Percentiles rank a stretch among this genome's conserved stretches.
Conservation (phyloP, 2,329 filamentous ascomycete genomes). For the Nothophaeocryptopus gaeumannii region DNA sequence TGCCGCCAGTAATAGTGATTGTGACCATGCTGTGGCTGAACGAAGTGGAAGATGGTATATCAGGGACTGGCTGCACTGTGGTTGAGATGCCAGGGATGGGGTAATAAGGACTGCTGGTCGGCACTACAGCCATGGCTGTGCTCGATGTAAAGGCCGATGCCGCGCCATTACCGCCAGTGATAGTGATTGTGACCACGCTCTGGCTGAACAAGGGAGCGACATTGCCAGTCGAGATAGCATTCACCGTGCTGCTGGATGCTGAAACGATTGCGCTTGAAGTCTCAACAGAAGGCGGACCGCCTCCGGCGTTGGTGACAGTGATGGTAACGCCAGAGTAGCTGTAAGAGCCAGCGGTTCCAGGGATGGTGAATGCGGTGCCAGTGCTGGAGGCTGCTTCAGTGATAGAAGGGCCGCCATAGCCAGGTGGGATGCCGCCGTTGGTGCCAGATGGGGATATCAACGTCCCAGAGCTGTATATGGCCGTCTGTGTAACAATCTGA, state of each 20-base stretch:
- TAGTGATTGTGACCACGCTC: constrained; percentile 15
- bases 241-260: constrained; percentile 1
- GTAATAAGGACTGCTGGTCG: constrained; percentile 11
- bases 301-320: constrained; percentile 15
- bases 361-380: constrained; percentile 15
- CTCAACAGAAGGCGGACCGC: constrained; percentile 4
- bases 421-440: constrained; percentile 10
- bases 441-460: constrained; percentile 16
- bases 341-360: constrained; percentile 16
- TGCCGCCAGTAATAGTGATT: constrained; percentile 1
- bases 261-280: constrained; percentile 13
- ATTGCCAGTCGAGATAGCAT: background rate
- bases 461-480: constrained; percentile 12
- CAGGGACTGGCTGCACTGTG: constrained; percentile 4
- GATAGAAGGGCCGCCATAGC: constrained; percentile 10
- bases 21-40: no score
- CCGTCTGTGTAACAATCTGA: constrained; percentile 9
- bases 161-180: constrained; percentile 12
- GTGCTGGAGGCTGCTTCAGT: constrained; percentile 9
- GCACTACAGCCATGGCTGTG: constrained; percentile 11
- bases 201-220: constrained; percentile 14
- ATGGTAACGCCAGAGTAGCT: constrained; percentile 19
- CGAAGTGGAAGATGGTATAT: constrained; percentile 1
- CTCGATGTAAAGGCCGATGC: constrained; percentile 13
- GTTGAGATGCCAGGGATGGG: constrained; percentile 15